Conservation (phyloP, 1,139 yeast genomes). For the Geotrichum klebahnii region DNA sequence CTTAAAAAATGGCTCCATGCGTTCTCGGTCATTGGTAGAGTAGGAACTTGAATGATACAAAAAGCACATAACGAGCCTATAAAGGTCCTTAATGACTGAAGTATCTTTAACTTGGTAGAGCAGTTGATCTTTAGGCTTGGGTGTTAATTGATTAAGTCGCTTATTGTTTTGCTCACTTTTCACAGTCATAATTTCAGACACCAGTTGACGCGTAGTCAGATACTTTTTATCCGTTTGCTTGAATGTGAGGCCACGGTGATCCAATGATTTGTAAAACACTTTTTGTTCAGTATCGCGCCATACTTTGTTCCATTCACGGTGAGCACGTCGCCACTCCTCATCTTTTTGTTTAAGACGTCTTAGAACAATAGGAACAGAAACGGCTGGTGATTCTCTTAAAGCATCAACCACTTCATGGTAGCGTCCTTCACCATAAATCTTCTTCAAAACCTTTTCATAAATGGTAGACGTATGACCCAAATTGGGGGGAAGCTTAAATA, state of each 20-base stretch:
- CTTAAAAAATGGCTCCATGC: constrained; percentile 66
- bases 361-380: constrained; percentile 89
- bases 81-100: constrained; percentile 68
- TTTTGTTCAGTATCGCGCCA: constrained; percentile 98
- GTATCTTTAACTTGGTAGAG: constrained; percentile 62
- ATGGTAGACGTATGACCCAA: constrained; percentile 84
- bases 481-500: constrained; percentile 85
- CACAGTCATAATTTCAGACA: constrained; percentile 87
- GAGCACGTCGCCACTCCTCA: constrained; percentile 98
- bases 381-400: constrained; percentile 87
- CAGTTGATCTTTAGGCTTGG: constrained; percentile 83
- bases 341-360: constrained; percentile 93
- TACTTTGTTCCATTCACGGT: constrained; percentile 97
- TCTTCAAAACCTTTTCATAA: constrained; percentile 86
- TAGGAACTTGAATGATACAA: constrained; percentile 64
- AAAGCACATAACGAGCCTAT: constrained; percentile 63
- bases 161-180: constrained; percentile 82
- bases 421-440: constrained; percentile 88
- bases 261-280: constrained; percentile 87
- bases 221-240: constrained; percentile 94
- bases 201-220: constrained; percentile 80
- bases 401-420: constrained; percentile 96
- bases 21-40: constrained; percentile 77
- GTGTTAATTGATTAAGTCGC: constrained; percentile 77
- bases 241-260: constrained; percentile 91